phyloP scores from a whole-genome alignment of 371 early-diverging fungal species.

The Mortierella sp. region DNA sequence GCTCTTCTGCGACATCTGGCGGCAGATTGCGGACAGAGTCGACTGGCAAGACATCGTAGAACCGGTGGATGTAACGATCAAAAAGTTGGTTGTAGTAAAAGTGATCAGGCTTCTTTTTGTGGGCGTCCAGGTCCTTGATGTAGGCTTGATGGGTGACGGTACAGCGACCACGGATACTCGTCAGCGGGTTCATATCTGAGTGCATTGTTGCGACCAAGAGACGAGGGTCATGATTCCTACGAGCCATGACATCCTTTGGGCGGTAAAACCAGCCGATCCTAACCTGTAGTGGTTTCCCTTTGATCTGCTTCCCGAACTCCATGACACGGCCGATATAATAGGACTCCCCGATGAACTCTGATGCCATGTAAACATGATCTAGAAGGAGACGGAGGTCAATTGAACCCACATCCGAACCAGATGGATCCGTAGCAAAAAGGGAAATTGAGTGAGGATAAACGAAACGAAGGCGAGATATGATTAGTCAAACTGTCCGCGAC shows the following conservation, averaged over 20 bases:
- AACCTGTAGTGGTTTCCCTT: constrained; percentile 67
- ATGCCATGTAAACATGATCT: constrained; percentile 87
- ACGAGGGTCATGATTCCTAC: constrained; percentile 79
- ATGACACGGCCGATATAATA: constrained; percentile 88
- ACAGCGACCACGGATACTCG: constrained; percentile 87
- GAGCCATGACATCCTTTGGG: constrained; percentile 80
- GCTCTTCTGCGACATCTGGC: constrained; percentile 73
- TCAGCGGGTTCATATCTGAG: constrained; percentile 86
- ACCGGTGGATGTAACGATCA: constrained; percentile 89
- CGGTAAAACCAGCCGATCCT: constrained; percentile 90
- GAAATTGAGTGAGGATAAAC: not conserved
- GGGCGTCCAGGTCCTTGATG: constrained; percentile 73
- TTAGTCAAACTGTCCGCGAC: not conserved
- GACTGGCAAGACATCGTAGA: constrained; percentile 89
- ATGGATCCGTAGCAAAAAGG: not conserved
- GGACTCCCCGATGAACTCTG: constrained; percentile 82
- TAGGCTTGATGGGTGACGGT: constrained; percentile 77
- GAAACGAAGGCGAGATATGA: not conserved
- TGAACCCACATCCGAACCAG: not conserved
- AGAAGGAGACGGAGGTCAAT: constrained; percentile 2
- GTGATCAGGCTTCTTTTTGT: constrained; percentile 71
- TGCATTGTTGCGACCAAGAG: constrained; percentile 91
- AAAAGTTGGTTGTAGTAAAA: constrained; percentile 90
- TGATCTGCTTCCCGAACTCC: constrained; percentile 75
- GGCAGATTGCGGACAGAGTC: constrained; percentile 86